These are phyloP conservation scores for Bondarzewia mesenterica DNA, from an alignment of 1,284 basidiomycete genomes.

Conservation along the genomic window DNA sequence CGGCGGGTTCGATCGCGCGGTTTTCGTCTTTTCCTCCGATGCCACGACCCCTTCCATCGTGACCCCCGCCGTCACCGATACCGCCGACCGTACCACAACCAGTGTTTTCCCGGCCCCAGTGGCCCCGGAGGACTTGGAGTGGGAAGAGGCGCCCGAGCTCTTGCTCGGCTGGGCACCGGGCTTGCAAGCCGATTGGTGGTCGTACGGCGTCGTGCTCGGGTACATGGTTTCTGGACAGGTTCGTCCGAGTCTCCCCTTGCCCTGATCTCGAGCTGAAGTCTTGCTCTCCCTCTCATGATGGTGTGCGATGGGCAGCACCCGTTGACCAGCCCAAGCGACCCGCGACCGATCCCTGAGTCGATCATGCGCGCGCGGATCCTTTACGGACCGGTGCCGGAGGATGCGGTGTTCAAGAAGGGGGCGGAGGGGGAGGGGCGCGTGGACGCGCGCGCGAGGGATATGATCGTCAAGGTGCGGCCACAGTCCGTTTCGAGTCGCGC, in stretches of 20 bases:
- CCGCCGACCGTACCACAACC: too few relatives aligned
- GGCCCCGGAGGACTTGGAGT: conserved; percentile 5
- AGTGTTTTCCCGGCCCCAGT: too few relatives aligned
- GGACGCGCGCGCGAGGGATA: not conserved
- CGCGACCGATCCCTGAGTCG: not conserved
- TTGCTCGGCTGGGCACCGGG: conserved; percentile 13
- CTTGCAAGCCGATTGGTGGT: conserved; percentile 13
- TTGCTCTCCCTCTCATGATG: not conserved
- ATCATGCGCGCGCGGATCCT: conserved; percentile 1
- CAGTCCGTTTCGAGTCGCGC: too few relatives aligned
- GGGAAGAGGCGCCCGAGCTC: conserved; percentile 13
- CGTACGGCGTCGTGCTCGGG: conserved; percentile 10
- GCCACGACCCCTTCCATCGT: too few relatives aligned
- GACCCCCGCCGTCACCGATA: too few relatives aligned
- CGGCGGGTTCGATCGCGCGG: conserved; percentile 10
- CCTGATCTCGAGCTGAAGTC: not conserved
- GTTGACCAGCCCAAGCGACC: not conserved
- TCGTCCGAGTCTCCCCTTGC: not conserved
- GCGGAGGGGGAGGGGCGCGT: too few relatives aligned
- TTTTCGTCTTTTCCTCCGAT: too few relatives aligned
- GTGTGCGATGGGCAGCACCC: not conserved
- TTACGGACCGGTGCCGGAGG: not conserved
- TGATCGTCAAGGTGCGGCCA: conserved; percentile 10
- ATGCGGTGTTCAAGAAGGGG: too few relatives aligned
- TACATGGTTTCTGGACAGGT: conserved; percentile 14